Evolutionary conservation across 176 grass and related monocot species (phyloP).

Genomic region (Avena insularis): DNA sequence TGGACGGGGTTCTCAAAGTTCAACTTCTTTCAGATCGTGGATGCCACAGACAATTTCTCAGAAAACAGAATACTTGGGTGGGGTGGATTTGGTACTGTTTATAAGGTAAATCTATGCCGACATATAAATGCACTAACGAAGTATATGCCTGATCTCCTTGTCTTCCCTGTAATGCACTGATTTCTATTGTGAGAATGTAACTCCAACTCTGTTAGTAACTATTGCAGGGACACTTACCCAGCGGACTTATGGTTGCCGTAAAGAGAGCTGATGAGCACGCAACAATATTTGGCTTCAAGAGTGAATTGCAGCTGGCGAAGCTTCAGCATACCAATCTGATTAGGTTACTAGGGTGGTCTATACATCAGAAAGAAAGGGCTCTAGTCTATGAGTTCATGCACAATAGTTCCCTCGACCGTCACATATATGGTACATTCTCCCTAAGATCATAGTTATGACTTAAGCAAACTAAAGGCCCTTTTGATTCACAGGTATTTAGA

Average conservation of each 20-base stretch:
- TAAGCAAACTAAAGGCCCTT: not conserved
- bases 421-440: constrained; percentile 38
- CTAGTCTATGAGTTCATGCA: constrained; percentile 41
- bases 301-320: constrained; percentile 41
- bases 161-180: not conserved
- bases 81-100: constrained; percentile 49
- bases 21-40: constrained; percentile 32
- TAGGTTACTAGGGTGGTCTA: constrained; percentile 44
- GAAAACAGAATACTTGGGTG: constrained; percentile 4
- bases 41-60: constrained; percentile 50
- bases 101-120: constrained; percentile 43
- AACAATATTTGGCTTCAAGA: not conserved
- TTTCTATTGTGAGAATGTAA: not conserved
- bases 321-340: constrained; percentile 46
- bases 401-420: constrained; percentile 1
- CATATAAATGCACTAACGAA: not conserved
- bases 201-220: not conserved
- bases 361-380: constrained; percentile 42
- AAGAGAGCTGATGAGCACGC: constrained; percentile 47
- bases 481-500: not conserved
- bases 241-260: constrained; percentile 41
- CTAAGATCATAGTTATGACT: not conserved
- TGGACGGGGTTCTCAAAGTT: constrained; percentile 41
- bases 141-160: too few relatives aligned
- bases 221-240: constrained; percentile 42